These are phyloP conservation scores for Pseudopediastrum boryanum DNA, from an alignment of 139 green algal genomes.

Conservation along the genomic window DNA sequence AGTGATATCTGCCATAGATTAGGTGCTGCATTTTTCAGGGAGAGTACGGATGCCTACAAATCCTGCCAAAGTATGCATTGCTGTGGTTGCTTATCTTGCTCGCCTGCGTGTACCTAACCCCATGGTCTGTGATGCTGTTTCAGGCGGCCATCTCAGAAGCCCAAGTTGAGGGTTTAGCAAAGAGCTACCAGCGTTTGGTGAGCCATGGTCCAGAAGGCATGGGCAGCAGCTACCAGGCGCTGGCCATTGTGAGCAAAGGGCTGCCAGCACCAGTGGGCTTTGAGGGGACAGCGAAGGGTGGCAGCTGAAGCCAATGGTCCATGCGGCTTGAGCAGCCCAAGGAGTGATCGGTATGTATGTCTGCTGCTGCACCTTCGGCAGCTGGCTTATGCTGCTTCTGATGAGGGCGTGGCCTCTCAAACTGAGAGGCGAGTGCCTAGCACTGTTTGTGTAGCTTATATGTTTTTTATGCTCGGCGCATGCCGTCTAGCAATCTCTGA, in stretches of 20 bases:
- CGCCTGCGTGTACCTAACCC: background rate
- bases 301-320: too few species aligned
- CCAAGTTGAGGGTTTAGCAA: constrained; percentile 41
- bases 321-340: too few species aligned
- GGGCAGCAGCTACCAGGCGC: constrained; percentile 60
- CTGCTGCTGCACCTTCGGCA: too few species aligned
- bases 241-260: constrained; percentile 20
- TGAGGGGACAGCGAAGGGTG: background rate
- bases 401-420: too few species aligned
- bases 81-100: background rate
- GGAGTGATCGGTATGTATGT: too few species aligned
- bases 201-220: constrained; percentile 45
- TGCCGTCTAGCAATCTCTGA: too few species aligned
- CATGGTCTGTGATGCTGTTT: background rate
- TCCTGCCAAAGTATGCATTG: too few species aligned
- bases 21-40: background rate
- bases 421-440: too few species aligned
- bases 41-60: too few species aligned
- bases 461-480: too few species aligned
- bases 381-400: too few species aligned
- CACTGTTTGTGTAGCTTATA: too few species aligned
- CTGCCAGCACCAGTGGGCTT: constrained; percentile 22
- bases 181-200: constrained; percentile 46
- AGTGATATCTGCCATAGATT: background rate
- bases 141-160: constrained; percentile 21